These are phyloP conservation scores for Handroanthus guayacan DNA, from an alignment of 257 asterid species.

Conservation along the genomic window DNA sequence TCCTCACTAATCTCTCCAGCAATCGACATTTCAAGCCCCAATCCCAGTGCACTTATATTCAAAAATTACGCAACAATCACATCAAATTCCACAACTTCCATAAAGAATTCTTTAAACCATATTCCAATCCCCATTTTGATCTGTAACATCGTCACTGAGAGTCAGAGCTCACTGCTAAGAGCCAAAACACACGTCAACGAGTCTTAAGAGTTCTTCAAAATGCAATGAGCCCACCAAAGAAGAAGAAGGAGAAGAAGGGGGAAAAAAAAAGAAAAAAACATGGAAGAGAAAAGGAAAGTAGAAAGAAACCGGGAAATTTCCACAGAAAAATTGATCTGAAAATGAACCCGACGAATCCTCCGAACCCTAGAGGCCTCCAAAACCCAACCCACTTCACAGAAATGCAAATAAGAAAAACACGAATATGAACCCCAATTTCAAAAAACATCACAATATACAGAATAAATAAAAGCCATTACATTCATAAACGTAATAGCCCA, in stretches of 20 bases:
- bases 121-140: background rate
- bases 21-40: constrained; percentile 17
- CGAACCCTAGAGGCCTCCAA: constrained; percentile 2
- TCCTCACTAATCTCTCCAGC: background rate
- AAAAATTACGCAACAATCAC: constrained; percentile 2
- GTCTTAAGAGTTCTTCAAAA: background rate
- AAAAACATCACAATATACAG: background rate
- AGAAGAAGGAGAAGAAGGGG: background rate
- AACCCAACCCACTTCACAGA: constrained; percentile 4
- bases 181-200: background rate
- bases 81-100: constrained; percentile 19
- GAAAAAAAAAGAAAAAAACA: background rate
- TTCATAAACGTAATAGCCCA: constrained; percentile 1
- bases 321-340: background rate
- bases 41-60: background rate
- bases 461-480: background rate
- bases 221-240: background rate
- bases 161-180: constrained; percentile 7
- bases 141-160: background rate
- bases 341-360: background rate
- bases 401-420: background rate
- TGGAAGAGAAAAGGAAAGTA: background rate
- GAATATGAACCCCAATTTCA: background rate
- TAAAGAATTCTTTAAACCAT: background rate
- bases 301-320: background rate